Evolutionary conservation across 495 filamentous ascomycete genomes (phyloP), one percentile per base, ranked within the genome.

Genomic region (Aspergillus nidulans): DNA sequence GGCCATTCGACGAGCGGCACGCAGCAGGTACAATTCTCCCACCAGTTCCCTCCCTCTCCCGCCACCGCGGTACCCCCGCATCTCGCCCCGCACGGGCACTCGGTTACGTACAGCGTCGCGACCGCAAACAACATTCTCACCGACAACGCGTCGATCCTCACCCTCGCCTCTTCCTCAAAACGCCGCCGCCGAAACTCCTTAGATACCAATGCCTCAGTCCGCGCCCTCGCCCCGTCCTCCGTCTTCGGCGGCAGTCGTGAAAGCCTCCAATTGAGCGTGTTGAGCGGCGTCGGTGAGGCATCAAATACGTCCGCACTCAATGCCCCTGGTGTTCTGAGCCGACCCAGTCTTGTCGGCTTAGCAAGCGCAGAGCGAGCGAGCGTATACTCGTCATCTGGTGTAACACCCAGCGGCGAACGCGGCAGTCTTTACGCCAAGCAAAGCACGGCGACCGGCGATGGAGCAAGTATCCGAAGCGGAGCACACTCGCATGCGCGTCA

Each of bases 111-210:
- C 70, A 85, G 74, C 55, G 84, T 84, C 4, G 94, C 92, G 0
- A 97, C 90, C 0, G 94, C 94, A 40, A 95, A 97, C 71, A 91
- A 91, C 66, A 78, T 94, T 13, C 75, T 96, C 21, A 95, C 90
- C 7, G 94, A 98, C 64, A 92, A 98, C 65, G 94, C 94, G 1
- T 96, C 91, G 16, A 92, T 97, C 53, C 81, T 98, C 23, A 98
- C 94, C 0, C 80, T 98, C n/a, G 94, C 94, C 1, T 96, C 91
- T 6, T 97, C 92, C 0, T 96, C 91, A 19, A 95, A 97, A 67
- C 83, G 87, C 24, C 86, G 90, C 41, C 87, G 94, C 18, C 79
- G 94, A 36, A 89, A 91, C 56, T 95, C 90, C 0, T 80, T 97
- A 63, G 94, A 98, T 69, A 97, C 95, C 0, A 92, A 97, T 69